Base-by-base conservation (phyloP, 805 yeast genomes). In the Wickerhamomyces chaumierensis region DNA sequence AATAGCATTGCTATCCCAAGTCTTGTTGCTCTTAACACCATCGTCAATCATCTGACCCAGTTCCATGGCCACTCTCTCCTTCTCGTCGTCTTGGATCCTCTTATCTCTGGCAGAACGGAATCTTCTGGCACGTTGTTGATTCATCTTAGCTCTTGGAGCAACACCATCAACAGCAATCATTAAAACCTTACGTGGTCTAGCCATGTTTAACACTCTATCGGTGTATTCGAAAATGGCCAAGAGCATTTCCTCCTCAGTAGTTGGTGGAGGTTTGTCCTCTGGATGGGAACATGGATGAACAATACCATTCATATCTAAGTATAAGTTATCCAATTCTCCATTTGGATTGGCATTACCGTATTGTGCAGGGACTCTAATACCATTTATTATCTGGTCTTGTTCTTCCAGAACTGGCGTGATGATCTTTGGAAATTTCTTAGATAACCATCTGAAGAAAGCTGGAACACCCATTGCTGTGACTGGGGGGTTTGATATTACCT, bases 261-360 rank as follows among this genome's bases (percentile, higher is more conserved):
- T 94, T 12, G 99, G 99, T 0, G 98, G 81, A 0, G 96, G 95
- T 48, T 81, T 81, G 48, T 90, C 83, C 54, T 90, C 98, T 1
- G 99, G 99, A 59, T 92, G 99, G 2, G 96, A 81, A 67, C 97
- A 92, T 2, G 98, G 98, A 65, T 92, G 99, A 4, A 92, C 98
- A 54, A 92, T 92, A 66, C 97, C 98, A 57, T 92, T 92, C 98
- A 92, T 92, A 62, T 92, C 99, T 45, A 92, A 66, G 56, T 92
- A 92, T 37, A 92, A 61, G 56, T 92, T 92, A 57, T 92, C 97
- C 36, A 87, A 63, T 62, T 92, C 99, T 20, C 97, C 98, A 60
- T 92, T 92, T 3, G 95, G 95, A 57, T 92, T 92, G 12, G 92
- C 80, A 38, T 75, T 73, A 17, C 75, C 55, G 56, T 83, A 87